Evolutionary conservation across 352 stramenopile species (phyloP).

Genomic region (Phytopythium boreale): DNA sequence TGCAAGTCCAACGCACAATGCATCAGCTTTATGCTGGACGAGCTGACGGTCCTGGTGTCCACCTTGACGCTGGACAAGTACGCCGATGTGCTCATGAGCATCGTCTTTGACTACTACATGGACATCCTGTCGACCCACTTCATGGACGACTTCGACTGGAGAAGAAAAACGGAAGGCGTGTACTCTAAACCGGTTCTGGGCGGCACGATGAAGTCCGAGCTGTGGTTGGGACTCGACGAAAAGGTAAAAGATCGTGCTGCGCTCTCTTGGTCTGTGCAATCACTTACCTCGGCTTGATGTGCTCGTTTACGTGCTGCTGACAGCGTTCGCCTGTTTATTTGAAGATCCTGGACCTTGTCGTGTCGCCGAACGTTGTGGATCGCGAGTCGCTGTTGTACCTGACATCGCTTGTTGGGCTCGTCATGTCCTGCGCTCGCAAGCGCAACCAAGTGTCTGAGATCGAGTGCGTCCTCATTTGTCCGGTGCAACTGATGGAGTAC

Average conservation of each 20-base stretch:
- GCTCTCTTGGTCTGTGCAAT: neutral
- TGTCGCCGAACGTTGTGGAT: conserved; percentile 30
- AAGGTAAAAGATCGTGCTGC: conserved; percentile 11
- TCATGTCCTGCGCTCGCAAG: conserved; percentile 40
- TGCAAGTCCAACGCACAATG: conserved; percentile 26
- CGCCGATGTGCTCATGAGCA: conserved; percentile 21
- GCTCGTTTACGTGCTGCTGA: neutral
- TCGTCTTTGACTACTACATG: conserved; percentile 43
- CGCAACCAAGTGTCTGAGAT: conserved; percentile 26
- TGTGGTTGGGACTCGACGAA: conserved; percentile 37
- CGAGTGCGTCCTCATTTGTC: conserved; percentile 51
- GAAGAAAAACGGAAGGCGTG: conserved; percentile 11
- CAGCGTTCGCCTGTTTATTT: conserved; percentile 39
- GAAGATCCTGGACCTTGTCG: conserved; percentile 43
- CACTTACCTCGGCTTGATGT: neutral
- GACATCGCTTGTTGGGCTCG: conserved; percentile 27
- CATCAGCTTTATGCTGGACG: conserved; percentile 41
- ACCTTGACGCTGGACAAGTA: conserved; percentile 18
- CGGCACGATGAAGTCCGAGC: conserved; percentile 33
- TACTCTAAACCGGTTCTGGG: conserved; percentile 33
- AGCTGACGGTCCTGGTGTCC: conserved; percentile 32
- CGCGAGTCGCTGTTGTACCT: conserved; percentile 50
- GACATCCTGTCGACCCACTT: conserved; percentile 40
- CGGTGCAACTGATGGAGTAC: conserved; percentile 60
- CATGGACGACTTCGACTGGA: conserved; percentile 39